Evolutionary conservation across 164 flowering plant species (phyloP).

Genomic region (Chimonanthus salicifolius): DNA sequence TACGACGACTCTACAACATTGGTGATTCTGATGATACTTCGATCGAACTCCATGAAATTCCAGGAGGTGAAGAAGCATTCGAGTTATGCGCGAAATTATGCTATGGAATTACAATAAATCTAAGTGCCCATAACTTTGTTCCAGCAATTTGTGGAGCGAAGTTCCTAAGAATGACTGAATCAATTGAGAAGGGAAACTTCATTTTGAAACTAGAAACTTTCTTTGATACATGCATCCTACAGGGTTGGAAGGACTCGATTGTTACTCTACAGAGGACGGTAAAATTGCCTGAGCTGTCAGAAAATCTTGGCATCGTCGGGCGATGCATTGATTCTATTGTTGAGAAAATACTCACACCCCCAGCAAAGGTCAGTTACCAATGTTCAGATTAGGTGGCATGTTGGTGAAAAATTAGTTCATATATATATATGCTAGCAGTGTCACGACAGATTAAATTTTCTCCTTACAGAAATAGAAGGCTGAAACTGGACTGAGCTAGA

Average conservation of each 20-base stretch:
- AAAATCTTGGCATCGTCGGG: conserved; percentile 62
- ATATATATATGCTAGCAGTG: too few relatives aligned
- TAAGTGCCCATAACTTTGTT: conserved; percentile 72
- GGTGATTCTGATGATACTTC: conserved; percentile 24
- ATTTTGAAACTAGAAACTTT: conserved; percentile 65
- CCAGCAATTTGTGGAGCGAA: conserved; percentile 74
- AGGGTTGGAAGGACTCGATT: conserved; percentile 91
- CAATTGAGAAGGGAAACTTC: conserved; percentile 64
- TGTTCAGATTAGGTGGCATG: not conserved
- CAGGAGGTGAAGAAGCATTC: conserved; percentile 86
- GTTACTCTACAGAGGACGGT: conserved; percentile 46
- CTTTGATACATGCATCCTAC: conserved; percentile 72
- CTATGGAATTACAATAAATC: conserved; percentile 69
- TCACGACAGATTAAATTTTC: too few relatives aligned
- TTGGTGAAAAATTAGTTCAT: not conserved
- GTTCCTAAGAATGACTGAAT: conserved; percentile 77
- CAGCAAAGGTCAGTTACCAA: conserved; percentile 45
- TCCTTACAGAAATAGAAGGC: too few relatives aligned
- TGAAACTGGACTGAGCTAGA: too few relatives aligned
- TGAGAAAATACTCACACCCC: conserved; percentile 63
- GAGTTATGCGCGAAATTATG: conserved; percentile 91
- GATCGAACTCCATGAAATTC: conserved; percentile 65
- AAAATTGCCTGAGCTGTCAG: conserved; percentile 57
- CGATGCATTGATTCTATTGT: conserved; percentile 71
- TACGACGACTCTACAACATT: conserved; percentile 48